Percentiles rank a stretch among this genome's conserved stretches.
phyloP scores from a whole-genome alignment of 306 rosid genomes.

The Glycine soja region DNA sequence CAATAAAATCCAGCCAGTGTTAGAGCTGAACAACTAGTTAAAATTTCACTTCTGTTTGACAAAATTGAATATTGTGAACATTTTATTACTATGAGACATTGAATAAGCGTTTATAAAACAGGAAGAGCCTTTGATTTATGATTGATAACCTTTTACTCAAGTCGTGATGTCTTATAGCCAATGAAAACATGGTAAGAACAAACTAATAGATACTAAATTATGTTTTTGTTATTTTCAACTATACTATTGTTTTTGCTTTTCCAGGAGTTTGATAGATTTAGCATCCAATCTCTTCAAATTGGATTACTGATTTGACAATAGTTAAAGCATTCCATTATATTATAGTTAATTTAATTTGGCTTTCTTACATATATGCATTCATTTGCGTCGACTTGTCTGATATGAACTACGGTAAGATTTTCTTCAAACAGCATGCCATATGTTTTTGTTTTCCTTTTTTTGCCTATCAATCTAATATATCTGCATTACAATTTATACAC shows the following conservation, averaged over 20 bases:
- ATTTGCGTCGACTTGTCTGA: too few species aligned
- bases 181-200: neutral
- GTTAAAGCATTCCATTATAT: too few species aligned
- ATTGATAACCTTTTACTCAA: neutral
- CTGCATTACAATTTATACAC: neutral
- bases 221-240: too few species aligned
- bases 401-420: neutral
- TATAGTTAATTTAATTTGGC: too few species aligned
- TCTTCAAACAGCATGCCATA: neutral
- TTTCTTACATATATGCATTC: too few species aligned
- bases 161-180: neutral
- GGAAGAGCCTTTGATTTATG: neutral
- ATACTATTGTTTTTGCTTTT: too few species aligned
- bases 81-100: neutral
- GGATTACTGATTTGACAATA: neutral
- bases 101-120: neutral
- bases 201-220: too few species aligned
- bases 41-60: too few species aligned
- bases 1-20: slow-evolving; percentile 46
- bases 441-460: neutral
- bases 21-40: too few species aligned
- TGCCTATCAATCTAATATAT: neutral
- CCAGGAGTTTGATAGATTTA: too few species aligned
- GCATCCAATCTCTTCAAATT: neutral
- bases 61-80: neutral